phyloP scores from a whole-genome alignment of 164 flowering plant species.

The Sextonia rubra region DNA sequence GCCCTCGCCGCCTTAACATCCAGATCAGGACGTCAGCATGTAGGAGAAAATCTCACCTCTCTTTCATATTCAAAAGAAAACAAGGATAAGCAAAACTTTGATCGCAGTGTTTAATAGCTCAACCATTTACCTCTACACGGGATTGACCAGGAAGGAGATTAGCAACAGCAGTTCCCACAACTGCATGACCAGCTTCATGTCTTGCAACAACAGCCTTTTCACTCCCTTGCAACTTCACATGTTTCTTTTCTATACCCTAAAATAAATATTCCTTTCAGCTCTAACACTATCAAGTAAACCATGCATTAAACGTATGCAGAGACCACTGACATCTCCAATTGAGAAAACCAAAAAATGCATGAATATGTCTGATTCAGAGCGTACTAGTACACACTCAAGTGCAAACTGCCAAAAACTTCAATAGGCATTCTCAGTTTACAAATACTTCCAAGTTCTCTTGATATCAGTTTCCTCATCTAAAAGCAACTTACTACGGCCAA shows the following conservation, averaged over 20 bases:
- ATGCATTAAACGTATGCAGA: neutral
- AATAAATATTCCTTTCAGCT: conserved; percentile 6
- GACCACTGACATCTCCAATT: neutral
- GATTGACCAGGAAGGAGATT: conserved; percentile 91
- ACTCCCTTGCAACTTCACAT: conserved; percentile 72
- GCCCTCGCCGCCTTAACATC: too few species aligned
- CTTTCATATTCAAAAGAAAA: neutral
- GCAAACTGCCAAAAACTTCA: neutral
- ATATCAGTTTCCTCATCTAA: neutral
- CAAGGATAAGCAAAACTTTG: neutral
- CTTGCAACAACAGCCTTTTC: conserved; percentile 99
- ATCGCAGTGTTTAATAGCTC: neutral
- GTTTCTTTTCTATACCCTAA: conserved; percentile 96
- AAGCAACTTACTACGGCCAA: neutral
- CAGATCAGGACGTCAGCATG: too few species aligned
- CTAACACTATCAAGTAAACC: neutral
- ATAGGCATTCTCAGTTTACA: neutral
- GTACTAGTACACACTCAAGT: neutral
- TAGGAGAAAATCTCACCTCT: too few species aligned
- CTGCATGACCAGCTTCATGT: conserved; percentile 99
- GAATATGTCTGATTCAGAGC: neutral
- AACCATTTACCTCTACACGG: conserved; percentile 72
- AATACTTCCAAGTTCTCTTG: neutral
- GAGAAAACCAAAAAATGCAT: conserved; percentile 1
- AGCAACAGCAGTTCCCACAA: conserved; percentile 96